These are phyloP conservation scores for Acmispon strigosus DNA, from an alignment of 306 rosid genomes.

Conservation along the genomic window DNA sequence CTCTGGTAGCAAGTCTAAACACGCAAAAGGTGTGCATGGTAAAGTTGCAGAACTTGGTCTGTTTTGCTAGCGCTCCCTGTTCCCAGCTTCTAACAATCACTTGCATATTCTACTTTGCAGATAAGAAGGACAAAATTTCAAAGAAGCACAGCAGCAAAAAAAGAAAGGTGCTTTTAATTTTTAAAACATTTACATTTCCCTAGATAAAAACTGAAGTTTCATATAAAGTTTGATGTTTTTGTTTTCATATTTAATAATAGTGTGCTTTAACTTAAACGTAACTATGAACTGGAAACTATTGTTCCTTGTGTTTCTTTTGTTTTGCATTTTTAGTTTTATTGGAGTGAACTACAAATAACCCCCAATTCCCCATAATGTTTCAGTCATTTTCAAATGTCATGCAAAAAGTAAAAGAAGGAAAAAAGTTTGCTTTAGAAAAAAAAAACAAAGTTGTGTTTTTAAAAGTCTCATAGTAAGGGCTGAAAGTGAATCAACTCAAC, in stretches of 20 bases:
- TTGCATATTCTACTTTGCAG: conserved; percentile 39
- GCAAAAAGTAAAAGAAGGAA: no score
- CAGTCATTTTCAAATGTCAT: neutral
- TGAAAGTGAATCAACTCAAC: neutral
- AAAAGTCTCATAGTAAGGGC: no score
- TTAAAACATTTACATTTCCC: neutral
- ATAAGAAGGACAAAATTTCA: conserved; percentile 62
- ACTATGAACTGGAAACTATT: neutral
- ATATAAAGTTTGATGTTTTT: neutral
- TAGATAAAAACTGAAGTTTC: conserved; percentile 12
- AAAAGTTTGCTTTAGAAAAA: no score
- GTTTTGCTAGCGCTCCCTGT: neutral
- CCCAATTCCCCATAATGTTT: no score
- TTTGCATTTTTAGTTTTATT: neutral
- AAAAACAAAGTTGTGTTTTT: no score
- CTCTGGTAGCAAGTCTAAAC: conserved; percentile 61
- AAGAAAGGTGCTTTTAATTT: conserved; percentile 65
- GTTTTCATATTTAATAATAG: neutral
- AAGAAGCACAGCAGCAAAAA: conserved; percentile 91
- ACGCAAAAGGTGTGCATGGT: conserved; percentile 55
- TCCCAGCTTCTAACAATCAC: conserved; percentile 14
- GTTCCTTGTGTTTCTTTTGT: neutral
- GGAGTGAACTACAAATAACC: neutral
- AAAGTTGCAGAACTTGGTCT: neutral
- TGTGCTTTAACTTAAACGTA: neutral